Evolutionary conservation across 805 yeast species (phyloP).

Genomic region (Kuraishia ogatae): DNA sequence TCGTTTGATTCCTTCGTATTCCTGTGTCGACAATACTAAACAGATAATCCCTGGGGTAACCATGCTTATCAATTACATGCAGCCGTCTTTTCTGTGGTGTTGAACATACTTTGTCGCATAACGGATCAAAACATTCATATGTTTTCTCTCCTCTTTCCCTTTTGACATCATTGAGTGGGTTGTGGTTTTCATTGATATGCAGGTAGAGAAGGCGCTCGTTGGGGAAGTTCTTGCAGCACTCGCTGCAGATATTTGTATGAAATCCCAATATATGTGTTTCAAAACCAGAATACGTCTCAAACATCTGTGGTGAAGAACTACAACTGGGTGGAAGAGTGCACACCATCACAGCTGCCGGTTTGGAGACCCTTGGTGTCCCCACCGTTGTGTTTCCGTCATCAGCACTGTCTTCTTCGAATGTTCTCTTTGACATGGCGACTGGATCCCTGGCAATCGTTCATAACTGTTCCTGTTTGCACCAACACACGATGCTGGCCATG

Average conservation of each 20-base stretch:
- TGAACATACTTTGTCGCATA: conserved; percentile 31
- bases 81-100: conserved; percentile 30
- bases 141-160: conserved; percentile 30
- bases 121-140: conserved; percentile 32
- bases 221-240: conserved; percentile 34
- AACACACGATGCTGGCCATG: too few relatives aligned
- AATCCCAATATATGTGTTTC: conserved; percentile 16
- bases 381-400: background rate
- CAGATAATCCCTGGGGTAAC: conserved; percentile 30
- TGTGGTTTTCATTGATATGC: conserved; percentile 46
- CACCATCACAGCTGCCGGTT: background rate
- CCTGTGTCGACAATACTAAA: conserved; percentile 22
- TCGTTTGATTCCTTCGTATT: conserved; percentile 10
- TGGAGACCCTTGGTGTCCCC: background rate
- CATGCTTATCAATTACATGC: conserved; percentile 44
- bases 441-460: too few relatives aligned
- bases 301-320: conserved; percentile 6
- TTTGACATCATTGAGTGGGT: conserved; percentile 31
- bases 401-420: conserved; percentile 2
- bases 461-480: too few relatives aligned
- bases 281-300: conserved; percentile 6
- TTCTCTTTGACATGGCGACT: conserved; percentile 4
- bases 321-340: conserved; percentile 17
- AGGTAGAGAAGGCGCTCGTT: conserved; percentile 30
- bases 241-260: conserved; percentile 24